phyloP scores from a whole-genome alignment of 2,329 filamentous ascomycete species.

The Aspergillus sergii region DNA sequence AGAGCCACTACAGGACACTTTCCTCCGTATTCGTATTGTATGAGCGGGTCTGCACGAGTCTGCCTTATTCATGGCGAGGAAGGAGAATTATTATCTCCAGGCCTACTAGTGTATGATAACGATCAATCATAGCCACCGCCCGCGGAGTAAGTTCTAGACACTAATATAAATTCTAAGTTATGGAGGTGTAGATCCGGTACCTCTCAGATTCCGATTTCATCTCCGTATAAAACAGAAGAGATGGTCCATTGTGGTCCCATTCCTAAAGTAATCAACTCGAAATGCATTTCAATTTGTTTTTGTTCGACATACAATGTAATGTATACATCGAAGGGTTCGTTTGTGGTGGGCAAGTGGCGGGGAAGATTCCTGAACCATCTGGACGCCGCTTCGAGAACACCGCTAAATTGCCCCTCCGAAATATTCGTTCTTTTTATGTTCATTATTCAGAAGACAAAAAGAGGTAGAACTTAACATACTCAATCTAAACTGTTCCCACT shows the following conservation, averaged over 20 bases:
- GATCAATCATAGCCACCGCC: neutral
- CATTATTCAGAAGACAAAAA: neutral
- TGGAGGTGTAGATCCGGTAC: neutral
- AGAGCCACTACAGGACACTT: neutral
- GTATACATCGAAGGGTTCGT: neutral
- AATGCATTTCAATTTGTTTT: neutral
- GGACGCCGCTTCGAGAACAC: constrained; percentile 18
- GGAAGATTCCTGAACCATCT: constrained; percentile 26
- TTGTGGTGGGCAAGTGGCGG: constrained; percentile 4
- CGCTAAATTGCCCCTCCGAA: constrained; percentile 4
- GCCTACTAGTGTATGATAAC: neutral
- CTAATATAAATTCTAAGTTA: neutral
- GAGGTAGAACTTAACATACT: neutral
- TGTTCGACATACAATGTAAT: neutral
- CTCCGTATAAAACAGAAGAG: neutral
- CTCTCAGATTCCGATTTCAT: neutral
- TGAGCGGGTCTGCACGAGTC: neutral
- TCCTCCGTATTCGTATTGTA: neutral
- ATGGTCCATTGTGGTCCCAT: neutral
- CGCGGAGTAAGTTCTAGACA: neutral
- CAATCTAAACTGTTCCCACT: neutral
- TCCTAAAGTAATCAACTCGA: neutral
- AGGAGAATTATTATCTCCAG: neutral
- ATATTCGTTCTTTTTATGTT: neutral
- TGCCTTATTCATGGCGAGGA: neutral